Percentiles rank a stretch among this genome's conserved stretches.
phyloP scores from a whole-genome alignment of 495 filamentous ascomycete species.

The Melanomma pulvis-pyrius region DNA sequence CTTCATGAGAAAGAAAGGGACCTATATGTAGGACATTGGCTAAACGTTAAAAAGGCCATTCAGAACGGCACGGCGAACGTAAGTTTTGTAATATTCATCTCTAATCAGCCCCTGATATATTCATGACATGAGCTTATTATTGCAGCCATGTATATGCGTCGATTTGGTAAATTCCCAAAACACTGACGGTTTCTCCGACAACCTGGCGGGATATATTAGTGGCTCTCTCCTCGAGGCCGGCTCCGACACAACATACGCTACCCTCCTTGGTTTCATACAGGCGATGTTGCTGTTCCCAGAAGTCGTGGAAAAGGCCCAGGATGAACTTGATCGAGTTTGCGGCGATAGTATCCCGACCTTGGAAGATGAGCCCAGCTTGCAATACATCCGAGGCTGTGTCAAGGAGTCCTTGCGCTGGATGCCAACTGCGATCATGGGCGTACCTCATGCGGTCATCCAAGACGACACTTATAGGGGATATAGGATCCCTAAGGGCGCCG shows the following conservation, averaged over 20 bases:
- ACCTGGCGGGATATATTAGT: conserved; percentile 13
- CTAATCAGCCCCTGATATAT: background rate
- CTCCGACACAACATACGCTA: conserved; percentile 31
- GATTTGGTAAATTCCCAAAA: conserved; percentile 4
- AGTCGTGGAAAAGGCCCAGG: conserved; percentile 25
- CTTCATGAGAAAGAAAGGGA: conserved; percentile 40
- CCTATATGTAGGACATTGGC: conserved; percentile 49
- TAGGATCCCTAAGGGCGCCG: conserved; percentile 36
- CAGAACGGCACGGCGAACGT: conserved; percentile 39
- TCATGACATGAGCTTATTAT: background rate
- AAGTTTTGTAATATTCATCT: conserved; percentile 20
- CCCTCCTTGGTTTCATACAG: conserved; percentile 35
- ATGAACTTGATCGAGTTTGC: conserved; percentile 37
- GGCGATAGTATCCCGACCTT: conserved; percentile 29
- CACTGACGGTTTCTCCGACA: conserved; percentile 12
- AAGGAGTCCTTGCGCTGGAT: conserved; percentile 36
- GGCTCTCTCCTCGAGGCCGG: conserved; percentile 25
- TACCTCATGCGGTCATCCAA: conserved; percentile 24
- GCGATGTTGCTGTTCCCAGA: conserved; percentile 39
- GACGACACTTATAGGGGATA: conserved; percentile 44
- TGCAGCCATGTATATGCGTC: conserved; percentile 18
- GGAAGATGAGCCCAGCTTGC: conserved; percentile 33
- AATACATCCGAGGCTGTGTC: conserved; percentile 23
- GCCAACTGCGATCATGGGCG: conserved; percentile 19
- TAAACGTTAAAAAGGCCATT: conserved; percentile 45